A percentile compares a stretch with the other conserved stretches of the same genome.
Conservation (phyloP, 2,329 filamentous ascomycete genomes). For the Sclerotinia minor region DNA sequence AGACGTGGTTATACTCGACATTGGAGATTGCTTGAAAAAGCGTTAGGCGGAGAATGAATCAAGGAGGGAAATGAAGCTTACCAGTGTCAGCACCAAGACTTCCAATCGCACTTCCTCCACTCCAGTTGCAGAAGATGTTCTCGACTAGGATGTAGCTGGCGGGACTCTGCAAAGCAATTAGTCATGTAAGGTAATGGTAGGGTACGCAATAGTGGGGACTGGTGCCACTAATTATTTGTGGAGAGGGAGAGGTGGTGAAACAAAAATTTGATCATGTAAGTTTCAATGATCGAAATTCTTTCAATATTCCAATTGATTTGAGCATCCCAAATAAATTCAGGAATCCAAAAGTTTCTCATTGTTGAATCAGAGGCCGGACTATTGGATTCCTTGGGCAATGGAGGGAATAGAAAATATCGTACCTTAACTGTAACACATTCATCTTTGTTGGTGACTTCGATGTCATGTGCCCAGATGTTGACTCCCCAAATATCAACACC, state of each 20-base stretch:
- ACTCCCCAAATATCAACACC: slow-evolving; percentile 56
- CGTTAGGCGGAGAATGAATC: background rate
- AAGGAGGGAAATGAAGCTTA: slow-evolving; percentile 15
- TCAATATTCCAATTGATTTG: no score
- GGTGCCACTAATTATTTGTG: no score
- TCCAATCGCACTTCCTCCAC: slow-evolving; percentile 59
- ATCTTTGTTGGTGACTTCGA: slow-evolving; percentile 63
- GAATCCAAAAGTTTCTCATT: no score
- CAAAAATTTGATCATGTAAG: no score
- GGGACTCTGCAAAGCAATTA: slow-evolving; percentile 45
- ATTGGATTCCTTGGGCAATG: no score
- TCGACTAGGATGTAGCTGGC: slow-evolving; percentile 60
- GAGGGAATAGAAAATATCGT: background rate
- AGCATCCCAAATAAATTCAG: no score
- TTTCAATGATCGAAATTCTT: no score
- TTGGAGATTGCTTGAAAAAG: slow-evolving; percentile 48
- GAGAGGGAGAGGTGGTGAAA: no score
- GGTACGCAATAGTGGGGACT: no score
- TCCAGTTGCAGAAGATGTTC: slow-evolving; percentile 62
- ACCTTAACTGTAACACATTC: slow-evolving; percentile 59
- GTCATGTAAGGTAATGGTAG: background rate
- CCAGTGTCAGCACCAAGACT: slow-evolving; percentile 51
- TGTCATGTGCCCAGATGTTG: slow-evolving; percentile 60
- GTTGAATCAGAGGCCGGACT: no score
- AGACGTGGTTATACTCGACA: slow-evolving; percentile 57